Evolutionary conservation across 2,329 filamentous ascomycete species (phyloP).

Genomic region (Aspergillus chevalieri): DNA sequence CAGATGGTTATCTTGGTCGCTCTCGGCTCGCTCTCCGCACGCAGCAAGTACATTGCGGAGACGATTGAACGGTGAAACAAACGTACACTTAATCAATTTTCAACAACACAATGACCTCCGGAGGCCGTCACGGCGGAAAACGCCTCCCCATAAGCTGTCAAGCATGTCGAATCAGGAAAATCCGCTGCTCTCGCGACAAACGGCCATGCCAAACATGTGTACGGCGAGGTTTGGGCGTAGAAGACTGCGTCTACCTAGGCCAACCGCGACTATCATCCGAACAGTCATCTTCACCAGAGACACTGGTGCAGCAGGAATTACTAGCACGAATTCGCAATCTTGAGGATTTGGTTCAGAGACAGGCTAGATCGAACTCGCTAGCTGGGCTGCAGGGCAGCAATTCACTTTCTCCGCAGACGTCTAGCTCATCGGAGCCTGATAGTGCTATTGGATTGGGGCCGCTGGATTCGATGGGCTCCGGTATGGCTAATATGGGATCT

Average conservation of each 20-base stretch:
- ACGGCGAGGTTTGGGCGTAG: conserved; percentile 30
- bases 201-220: conserved; percentile 36
- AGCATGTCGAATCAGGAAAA: conserved; percentile 36
- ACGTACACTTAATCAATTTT: background rate
- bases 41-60: background rate
- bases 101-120: conserved; percentile 15
- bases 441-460: conserved; percentile 12
- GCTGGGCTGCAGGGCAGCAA: conserved; percentile 15
- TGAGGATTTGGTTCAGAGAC: conserved; percentile 30
- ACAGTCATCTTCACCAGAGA: conserved; percentile 16
- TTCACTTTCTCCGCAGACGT: conserved; percentile 20
- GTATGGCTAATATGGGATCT: conserved; percentile 22
- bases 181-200: conserved; percentile 35
- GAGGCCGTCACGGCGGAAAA: conserved; percentile 25
- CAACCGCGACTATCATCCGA: conserved; percentile 27
- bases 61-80: background rate
- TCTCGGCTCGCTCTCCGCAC: background rate
- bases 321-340: conserved; percentile 31
- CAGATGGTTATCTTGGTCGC: too few relatives aligned
- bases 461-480: conserved; percentile 15
- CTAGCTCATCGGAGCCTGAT: conserved; percentile 22
- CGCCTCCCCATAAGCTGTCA: conserved; percentile 37
- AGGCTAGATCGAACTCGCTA: conserved; percentile 18
- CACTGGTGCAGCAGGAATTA: conserved; percentile 24
- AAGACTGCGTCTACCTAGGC: conserved; percentile 34